A percentile compares a stretch with the other conserved stretches of the same genome.
Conservation (phyloP, 805 yeast species). For the Metschnikowia lachancei region DNA sequence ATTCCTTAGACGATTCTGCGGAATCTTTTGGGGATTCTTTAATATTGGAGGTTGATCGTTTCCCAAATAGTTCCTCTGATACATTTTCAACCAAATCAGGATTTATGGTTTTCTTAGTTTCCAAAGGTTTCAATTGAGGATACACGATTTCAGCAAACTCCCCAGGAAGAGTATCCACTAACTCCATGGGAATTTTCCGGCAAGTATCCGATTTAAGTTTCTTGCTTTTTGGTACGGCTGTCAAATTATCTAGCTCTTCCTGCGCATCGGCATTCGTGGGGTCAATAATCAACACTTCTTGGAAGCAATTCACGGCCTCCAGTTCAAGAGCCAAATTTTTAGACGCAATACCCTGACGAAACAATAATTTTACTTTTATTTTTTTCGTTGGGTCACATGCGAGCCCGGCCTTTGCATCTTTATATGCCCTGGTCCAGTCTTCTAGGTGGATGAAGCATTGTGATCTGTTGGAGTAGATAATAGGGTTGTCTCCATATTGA, state of each 20-base stretch:
- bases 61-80: conserved; percentile 15
- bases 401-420: conserved; percentile 52
- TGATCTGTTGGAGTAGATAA: conserved; percentile 66
- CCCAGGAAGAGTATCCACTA: conserved; percentile 45
- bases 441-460: conserved; percentile 56
- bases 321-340: conserved; percentile 24
- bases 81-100: conserved; percentile 4
- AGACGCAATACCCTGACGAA: conserved; percentile 48
- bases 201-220: conserved; percentile 10
- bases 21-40: background rate
- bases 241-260: conserved; percentile 30
- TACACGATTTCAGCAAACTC: conserved; percentile 13
- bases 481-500: conserved; percentile 48
- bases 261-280: conserved; percentile 38
- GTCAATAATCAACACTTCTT: conserved; percentile 41
- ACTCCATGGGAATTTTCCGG: conserved; percentile 33
- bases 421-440: conserved; percentile 48
- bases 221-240: conserved; percentile 9
- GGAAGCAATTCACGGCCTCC: conserved; percentile 30
- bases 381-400: conserved; percentile 25
- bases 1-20: conserved; percentile 6
- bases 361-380: conserved; percentile 47
- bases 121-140: background rate
- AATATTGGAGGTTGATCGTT: background rate
- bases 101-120: background rate